Percentiles rank a stretch among this genome's conserved stretches.
Conservation (phyloP, 768 basidiomycete genomes). For the Leccinum imitatum region DNA sequence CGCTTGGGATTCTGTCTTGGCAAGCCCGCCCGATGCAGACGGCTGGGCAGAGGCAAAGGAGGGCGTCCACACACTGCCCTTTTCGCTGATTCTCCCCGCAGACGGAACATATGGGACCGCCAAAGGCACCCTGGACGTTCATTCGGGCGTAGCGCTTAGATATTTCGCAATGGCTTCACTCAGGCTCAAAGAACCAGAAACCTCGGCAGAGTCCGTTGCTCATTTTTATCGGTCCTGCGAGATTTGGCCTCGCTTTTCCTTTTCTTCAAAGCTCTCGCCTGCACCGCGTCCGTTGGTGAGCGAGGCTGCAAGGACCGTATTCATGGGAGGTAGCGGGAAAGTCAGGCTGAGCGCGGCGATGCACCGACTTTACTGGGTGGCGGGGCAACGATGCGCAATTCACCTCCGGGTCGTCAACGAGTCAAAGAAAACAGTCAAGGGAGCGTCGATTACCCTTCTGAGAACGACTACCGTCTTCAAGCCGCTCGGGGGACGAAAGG, state of each 20-base stretch:
- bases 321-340: conserved; percentile 64
- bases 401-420: conserved; percentile 65
- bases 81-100: conserved; percentile 65
- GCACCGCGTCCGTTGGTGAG: conserved; percentile 59
- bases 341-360: conserved; percentile 65
- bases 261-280: conserved; percentile 57
- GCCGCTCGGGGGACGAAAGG: conserved; percentile 37
- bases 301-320: conserved; percentile 51
- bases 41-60: conserved; percentile 62
- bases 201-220: conserved; percentile 67
- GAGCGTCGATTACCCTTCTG: conserved; percentile 58
- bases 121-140: conserved; percentile 56
- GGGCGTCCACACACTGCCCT: conserved; percentile 71
- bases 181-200: conserved; percentile 67
- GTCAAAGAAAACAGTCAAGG: conserved; percentile 66
- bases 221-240: conserved; percentile 87
- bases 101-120: conserved; percentile 50
- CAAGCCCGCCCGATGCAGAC: conserved; percentile 50
- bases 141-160: conserved; percentile 61
- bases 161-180: conserved; percentile 83
- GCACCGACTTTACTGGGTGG: conserved; percentile 75
- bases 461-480: conserved; percentile 68
- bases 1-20: conserved; percentile 42
- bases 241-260: conserved; percentile 75
- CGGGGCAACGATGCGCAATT: conserved; percentile 76